Conservation (phyloP, 2,329 filamentous ascomycete species). For the Colletotrichum sp. region DNA sequence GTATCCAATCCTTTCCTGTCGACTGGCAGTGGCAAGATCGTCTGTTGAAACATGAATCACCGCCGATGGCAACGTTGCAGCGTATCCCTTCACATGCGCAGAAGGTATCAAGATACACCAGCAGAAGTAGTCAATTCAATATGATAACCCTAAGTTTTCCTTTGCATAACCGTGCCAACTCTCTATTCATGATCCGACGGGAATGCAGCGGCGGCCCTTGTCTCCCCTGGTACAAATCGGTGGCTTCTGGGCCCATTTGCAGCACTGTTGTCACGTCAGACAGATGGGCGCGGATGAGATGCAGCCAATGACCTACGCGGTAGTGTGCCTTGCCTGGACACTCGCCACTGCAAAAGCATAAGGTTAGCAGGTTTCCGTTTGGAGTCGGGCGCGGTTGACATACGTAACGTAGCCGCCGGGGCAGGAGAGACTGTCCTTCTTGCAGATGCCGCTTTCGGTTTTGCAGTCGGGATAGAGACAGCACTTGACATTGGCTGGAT, state of each 20-base stretch:
- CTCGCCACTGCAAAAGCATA: not conserved
- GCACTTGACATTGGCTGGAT: constrained; percentile 14
- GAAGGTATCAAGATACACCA: not conserved
- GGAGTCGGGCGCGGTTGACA: not conserved
- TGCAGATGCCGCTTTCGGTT: constrained; percentile 1
- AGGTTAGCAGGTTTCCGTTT: not conserved
- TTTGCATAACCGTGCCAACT: not conserved
- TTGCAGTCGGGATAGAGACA: constrained; percentile 17
- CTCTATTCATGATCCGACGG: not conserved
- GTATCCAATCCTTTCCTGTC: not conserved
- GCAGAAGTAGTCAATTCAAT: not conserved
- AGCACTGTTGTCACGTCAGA: constrained; percentile 5
- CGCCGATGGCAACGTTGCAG: not conserved
- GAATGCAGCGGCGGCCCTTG: constrained; percentile 5
- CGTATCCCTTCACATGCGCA: not conserved
- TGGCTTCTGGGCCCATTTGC: constrained; percentile 7
- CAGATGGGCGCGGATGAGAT: not conserved
- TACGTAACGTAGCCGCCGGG: constrained; percentile 10
- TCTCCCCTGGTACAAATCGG: constrained; percentile 2
- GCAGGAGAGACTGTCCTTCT: constrained; percentile 10
- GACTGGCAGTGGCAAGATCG: not conserved
- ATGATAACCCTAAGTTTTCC: not conserved
- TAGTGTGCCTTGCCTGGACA: constrained; percentile 9
- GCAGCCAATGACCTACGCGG: not conserved
- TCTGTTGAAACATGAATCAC: not conserved